Conservation (phyloP, 768 basidiomycete genomes). For the Lenzites betulinus region DNA sequence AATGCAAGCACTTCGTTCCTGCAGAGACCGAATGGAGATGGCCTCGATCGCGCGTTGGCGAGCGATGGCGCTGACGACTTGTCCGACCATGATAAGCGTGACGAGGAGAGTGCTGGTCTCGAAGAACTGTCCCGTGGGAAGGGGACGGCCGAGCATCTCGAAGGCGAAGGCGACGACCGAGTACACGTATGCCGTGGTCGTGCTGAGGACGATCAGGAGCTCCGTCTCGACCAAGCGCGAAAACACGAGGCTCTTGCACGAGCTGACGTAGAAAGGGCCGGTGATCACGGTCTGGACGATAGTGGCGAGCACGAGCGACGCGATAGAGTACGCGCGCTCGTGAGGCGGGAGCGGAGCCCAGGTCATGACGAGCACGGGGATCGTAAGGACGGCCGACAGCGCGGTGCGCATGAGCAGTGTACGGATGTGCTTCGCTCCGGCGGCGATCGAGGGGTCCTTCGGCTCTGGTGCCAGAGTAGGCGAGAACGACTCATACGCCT, state of each 20-base stretch:
- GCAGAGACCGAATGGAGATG: slow-evolving; percentile 37
- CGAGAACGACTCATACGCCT: slow-evolving; percentile 29
- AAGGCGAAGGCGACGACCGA: slow-evolving; percentile 42
- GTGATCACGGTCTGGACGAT: slow-evolving; percentile 39
- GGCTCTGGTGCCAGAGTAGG: slow-evolving; percentile 28
- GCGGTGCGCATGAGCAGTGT: slow-evolving; percentile 34
- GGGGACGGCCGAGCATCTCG: slow-evolving; percentile 33
- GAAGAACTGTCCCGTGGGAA: slow-evolving; percentile 40
- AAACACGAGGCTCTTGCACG: slow-evolving; percentile 39
- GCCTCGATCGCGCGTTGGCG: slow-evolving; percentile 39
- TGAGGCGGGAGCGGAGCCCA: slow-evolving; percentile 42
- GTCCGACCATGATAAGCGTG: slow-evolving; percentile 44
- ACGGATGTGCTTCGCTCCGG: slow-evolving; percentile 36
- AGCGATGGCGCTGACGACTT: slow-evolving; percentile 39
- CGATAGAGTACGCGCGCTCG: slow-evolving; percentile 37
- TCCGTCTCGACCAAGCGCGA: slow-evolving; percentile 41
- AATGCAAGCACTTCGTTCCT: slow-evolving; percentile 35
- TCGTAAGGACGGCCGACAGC: slow-evolving; percentile 35
- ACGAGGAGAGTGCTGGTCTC: slow-evolving; percentile 46
- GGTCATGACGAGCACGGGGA: slow-evolving; percentile 45
- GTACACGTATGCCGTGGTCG: slow-evolving; percentile 42
- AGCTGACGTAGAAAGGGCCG: slow-evolving; percentile 39
- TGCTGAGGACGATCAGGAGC: slow-evolving; percentile 42
- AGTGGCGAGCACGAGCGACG: slow-evolving; percentile 41
- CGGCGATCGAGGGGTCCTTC: slow-evolving; percentile 27